A percentile compares a stretch with the other conserved stretches of the same genome.
These are phyloP conservation scores for Hippophae tibetana DNA, from an alignment of 306 rosid species.

Conservation along the genomic window DNA sequence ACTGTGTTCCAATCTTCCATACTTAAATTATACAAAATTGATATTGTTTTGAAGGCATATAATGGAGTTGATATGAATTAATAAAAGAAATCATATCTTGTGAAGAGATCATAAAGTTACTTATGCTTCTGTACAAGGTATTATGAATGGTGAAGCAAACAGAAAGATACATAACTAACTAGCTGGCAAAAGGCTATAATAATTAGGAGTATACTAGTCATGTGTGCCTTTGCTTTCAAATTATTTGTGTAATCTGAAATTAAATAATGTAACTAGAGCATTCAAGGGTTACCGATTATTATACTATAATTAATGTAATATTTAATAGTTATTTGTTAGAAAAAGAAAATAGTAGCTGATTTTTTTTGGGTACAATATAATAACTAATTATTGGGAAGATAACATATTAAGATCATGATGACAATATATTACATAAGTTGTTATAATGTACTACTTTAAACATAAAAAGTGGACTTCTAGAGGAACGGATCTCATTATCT, in stretches of 20 bases:
- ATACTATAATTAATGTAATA: no score
- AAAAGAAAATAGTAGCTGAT: no score
- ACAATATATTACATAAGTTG: no score
- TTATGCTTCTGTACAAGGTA: neutral
- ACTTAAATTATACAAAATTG: neutral
- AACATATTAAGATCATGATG: no score
- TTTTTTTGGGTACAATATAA: no score
- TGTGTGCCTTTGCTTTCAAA: neutral
- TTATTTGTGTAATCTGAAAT: neutral
- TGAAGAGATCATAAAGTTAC: neutral
- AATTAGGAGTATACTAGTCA: neutral
- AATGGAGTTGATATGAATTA: neutral
- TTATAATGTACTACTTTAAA: no score
- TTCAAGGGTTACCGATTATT: neutral
- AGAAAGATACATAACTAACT: neutral
- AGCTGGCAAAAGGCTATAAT: no score
- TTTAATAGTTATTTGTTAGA: no score
- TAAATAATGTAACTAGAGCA: neutral
- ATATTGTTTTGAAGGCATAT: neutral
- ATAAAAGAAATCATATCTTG: neutral
- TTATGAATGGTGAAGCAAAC: neutral
- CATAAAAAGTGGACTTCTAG: no score
- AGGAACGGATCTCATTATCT: no score
- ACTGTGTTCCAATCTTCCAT: constrained; percentile 66
- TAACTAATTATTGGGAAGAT: no score